Evolutionary conservation across 805 yeast genomes (phyloP).

Genomic region (Myxozyma monticola): DNA sequence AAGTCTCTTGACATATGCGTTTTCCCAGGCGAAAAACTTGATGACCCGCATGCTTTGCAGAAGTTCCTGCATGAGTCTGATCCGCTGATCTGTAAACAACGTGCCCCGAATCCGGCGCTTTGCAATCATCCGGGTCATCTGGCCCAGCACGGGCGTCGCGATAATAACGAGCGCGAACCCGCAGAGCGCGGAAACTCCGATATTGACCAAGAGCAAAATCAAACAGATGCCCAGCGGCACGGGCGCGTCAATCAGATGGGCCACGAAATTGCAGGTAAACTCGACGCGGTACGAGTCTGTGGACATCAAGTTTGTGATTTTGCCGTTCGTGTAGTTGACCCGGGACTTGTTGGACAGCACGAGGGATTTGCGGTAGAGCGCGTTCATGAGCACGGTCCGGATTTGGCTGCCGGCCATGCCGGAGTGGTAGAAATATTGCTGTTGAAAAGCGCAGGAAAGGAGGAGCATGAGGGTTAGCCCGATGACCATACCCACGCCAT

Average conservation of each 20-base stretch:
- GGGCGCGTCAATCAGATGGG: slow-evolving; percentile 64
- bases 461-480: slow-evolving; percentile 63
- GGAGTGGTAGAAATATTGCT: slow-evolving; percentile 64
- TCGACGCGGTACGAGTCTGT: slow-evolving; percentile 82
- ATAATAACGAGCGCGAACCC: slow-evolving; percentile 58
- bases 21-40: slow-evolving; percentile 90
- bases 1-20: slow-evolving; percentile 64
- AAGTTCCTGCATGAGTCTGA: slow-evolving; percentile 73
- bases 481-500: slow-evolving; percentile 74
- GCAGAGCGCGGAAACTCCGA: slow-evolving; percentile 71
- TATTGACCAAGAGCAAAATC: slow-evolving; percentile 60
- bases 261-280: slow-evolving; percentile 68
- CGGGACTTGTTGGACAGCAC: slow-evolving; percentile 57
- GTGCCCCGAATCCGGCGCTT: slow-evolving; percentile 58
- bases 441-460: slow-evolving; percentile 50
- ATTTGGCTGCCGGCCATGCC: slow-evolving; percentile 67
- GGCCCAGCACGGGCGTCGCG: slow-evolving; percentile 45
- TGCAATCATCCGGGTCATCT: slow-evolving; percentile 54
- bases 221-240: slow-evolving; percentile 62
- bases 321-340: slow-evolving; percentile 63
- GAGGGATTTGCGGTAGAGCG: slow-evolving; percentile 68
- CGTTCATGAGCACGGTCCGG: slow-evolving; percentile 69
- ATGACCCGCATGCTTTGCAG: slow-evolving; percentile 75
- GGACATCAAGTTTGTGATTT: slow-evolving; percentile 73
- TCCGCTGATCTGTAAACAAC: slow-evolving; percentile 71